Conservation (phyloP, 2,329 filamentous ascomycete species). For the Aspergillus sp. region DNA sequence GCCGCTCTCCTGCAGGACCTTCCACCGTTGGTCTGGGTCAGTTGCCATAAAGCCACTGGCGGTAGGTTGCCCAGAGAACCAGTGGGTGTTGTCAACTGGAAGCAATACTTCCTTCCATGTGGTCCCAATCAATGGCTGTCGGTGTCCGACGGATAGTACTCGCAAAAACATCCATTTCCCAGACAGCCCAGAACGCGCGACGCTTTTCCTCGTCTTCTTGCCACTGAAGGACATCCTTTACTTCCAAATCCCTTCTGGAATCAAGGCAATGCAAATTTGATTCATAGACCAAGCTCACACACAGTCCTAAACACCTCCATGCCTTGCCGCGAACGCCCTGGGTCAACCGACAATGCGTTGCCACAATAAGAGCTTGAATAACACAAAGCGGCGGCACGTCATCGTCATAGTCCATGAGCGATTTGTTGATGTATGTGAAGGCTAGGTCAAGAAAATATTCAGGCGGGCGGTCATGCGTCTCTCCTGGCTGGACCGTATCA, state of each 20-base stretch:
- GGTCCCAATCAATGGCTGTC: constrained; percentile 34
- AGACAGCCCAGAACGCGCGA: constrained; percentile 42
- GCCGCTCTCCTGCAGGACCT: constrained; percentile 25
- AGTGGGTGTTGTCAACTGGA: constrained; percentile 34
- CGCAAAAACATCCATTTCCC: constrained; percentile 45
- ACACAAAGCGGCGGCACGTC: constrained; percentile 32
- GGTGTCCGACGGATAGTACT: constrained; percentile 39
- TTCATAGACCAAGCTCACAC: constrained; percentile 34
- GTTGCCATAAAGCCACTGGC: constrained; percentile 26
- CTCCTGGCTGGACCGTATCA: neutral
- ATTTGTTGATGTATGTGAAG: neutral
- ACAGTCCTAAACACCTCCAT: constrained; percentile 32
- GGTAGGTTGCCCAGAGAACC: constrained; percentile 26
- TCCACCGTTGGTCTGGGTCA: constrained; percentile 32
- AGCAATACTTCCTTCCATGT: constrained; percentile 37
- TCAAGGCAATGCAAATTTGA: constrained; percentile 17
- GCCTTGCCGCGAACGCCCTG: constrained; percentile 35
- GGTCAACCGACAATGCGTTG: constrained; percentile 34
- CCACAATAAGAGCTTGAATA: constrained; percentile 35
- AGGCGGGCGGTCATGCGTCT: neutral
- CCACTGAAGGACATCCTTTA: neutral
- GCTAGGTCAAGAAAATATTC: neutral
- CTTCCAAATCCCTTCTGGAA: neutral
- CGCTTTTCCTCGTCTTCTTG: constrained; percentile 33
- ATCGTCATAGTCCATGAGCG: constrained; percentile 30